Base-by-base conservation (phyloP, 495 filamentous ascomycete species). In the Collariella sp. region DNA sequence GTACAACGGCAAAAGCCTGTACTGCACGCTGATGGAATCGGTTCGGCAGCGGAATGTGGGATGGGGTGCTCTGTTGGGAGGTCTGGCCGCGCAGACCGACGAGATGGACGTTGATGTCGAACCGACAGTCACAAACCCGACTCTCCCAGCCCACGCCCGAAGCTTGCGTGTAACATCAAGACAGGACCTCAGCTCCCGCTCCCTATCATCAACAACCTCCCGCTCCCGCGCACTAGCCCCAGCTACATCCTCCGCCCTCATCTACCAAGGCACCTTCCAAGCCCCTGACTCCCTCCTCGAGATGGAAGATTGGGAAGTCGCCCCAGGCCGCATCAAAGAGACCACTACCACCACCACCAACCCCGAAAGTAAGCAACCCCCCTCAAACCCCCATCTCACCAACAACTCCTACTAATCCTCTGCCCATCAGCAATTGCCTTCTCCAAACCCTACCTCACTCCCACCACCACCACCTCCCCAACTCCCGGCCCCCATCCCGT, bases 371-470 rank as follows among this genome's bases (percentile, higher is more conserved):
- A 62, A 50, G 62, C 23, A 24, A 29, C 22, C 35, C 12, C 12
- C 16, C n/a, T 7, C 11, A 18, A 11, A 2, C 34, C 20, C 16
- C 38, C 2, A 3, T 11, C 16, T 19, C 20, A 0, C 1, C 24
- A 6, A 23, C 5, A 16, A 11, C 1, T 46, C 39, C 6, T n/a
- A 22, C 24, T 29, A 2, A 13, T 16, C 19, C 1, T 3, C 1
- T 35, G 5, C 9, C 12, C 19, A 12, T 5, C 26, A 71, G 68
- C 62, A 16, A 54, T 71, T 18, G 70, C 69, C 16, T 74, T 66
- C 55, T 75, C 72, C 12, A 70, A 69, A n/a, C 43, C 71, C 7
- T 73, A 63, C 52, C 61, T 74, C 6, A 53, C 62, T 2, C 59
- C 61, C 26, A 52, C 57, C 36, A 52, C 67, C 6, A 53, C 62